These are phyloP conservation scores for Emmonsia crescens DNA, from an alignment of 2,329 filamentous ascomycete genomes.

Conservation along the genomic window DNA sequence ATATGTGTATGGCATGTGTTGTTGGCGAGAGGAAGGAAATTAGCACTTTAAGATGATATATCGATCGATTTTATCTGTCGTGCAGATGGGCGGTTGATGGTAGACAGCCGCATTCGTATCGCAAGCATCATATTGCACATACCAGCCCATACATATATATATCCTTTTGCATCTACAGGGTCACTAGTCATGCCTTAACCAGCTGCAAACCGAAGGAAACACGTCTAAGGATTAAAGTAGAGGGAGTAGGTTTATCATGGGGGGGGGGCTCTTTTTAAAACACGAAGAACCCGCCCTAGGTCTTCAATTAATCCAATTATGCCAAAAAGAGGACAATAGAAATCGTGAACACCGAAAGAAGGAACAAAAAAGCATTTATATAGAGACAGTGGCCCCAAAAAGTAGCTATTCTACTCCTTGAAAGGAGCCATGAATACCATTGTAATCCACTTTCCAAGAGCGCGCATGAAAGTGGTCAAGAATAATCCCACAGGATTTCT, in stretches of 20 bases:
- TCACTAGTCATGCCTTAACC: not conserved
- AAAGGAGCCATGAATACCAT: not conserved
- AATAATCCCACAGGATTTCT: constrained; percentile 10
- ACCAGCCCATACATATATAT: too few species aligned
- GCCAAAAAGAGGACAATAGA: not conserved
- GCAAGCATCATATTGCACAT: too few species aligned
- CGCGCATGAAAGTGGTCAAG: not conserved
- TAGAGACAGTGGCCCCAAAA: not conserved
- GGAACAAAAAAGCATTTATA: not conserved
- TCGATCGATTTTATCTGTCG: not conserved
- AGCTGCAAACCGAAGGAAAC: not conserved
- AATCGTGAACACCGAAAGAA: not conserved
- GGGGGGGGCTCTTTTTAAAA: too few species aligned
- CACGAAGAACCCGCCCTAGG: not conserved
- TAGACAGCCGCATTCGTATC: too few species aligned
- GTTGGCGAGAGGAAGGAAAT: not conserved
- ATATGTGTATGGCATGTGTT: not conserved
- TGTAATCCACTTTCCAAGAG: not conserved
- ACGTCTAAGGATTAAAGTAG: not conserved
- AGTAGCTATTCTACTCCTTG: not conserved
- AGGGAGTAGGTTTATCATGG: not conserved
- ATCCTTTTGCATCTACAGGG: not conserved
- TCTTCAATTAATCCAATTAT: not conserved
- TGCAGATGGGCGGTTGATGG: not conserved
- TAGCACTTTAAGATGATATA: not conserved